These are phyloP conservation scores for Leonotis leonurus DNA, from an alignment of 257 asterid genomes.

Conservation along the genomic window DNA sequence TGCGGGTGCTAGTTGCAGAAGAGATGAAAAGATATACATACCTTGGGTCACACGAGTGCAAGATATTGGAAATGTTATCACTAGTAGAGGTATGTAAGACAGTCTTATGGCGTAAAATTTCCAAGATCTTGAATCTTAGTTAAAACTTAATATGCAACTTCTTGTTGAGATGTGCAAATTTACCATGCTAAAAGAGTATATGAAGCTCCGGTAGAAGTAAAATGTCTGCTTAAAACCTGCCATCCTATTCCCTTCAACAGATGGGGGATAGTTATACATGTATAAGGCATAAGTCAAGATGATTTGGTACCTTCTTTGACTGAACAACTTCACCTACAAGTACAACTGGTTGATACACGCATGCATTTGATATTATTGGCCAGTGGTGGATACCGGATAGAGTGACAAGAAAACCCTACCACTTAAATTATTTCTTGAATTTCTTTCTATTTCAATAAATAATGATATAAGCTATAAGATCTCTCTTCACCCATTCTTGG, in stretches of 20 bases:
- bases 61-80: conserved; percentile 69
- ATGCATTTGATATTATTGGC: background rate
- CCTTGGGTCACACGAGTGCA: conserved; percentile 73
- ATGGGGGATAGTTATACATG: too few relatives aligned
- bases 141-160: background rate
- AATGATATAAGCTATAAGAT: too few relatives aligned
- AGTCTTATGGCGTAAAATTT: conserved; percentile 19
- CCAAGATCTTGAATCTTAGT: conserved; percentile 12
- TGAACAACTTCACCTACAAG: background rate
- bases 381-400: background rate
- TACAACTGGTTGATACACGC: background rate
- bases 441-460: background rate
- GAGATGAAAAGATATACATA: conserved; percentile 59
- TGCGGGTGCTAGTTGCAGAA: conserved; percentile 70
- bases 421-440: background rate
- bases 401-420: background rate
- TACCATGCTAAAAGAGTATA: background rate
- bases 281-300: background rate
- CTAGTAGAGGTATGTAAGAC: conserved; percentile 70
- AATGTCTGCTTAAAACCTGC: background rate
- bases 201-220: background rate
- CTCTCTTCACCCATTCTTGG: too few relatives aligned
- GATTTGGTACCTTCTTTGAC: background rate
- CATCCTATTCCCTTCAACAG: background rate
- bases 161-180: background rate